These are phyloP conservation scores for Xylaria sp. DNA, from an alignment of 2,329 filamentous ascomycete genomes.

Conservation along the genomic window DNA sequence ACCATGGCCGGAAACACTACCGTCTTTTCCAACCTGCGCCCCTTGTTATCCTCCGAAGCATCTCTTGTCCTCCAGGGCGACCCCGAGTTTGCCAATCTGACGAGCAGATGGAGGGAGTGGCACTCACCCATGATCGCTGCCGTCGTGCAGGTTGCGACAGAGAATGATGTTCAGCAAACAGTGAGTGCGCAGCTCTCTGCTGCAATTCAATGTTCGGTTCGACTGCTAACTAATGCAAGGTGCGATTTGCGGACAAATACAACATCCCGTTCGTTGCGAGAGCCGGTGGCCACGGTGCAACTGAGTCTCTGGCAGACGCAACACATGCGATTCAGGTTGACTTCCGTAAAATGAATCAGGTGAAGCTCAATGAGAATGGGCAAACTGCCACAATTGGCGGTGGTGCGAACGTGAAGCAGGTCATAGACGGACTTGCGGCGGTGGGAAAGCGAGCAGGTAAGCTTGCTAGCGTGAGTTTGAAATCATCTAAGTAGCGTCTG, in stretches of 20 bases:
- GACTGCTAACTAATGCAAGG: constrained; percentile 26
- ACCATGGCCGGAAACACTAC: constrained; percentile 7
- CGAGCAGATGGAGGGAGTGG: constrained; percentile 38
- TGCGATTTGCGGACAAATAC: constrained; percentile 37
- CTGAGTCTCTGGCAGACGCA: constrained; percentile 36
- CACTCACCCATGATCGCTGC: constrained; percentile 37
- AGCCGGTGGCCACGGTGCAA: constrained; percentile 45
- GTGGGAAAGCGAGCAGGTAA: constrained; percentile 47
- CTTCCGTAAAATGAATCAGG: constrained; percentile 43
- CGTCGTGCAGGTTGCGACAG: constrained; percentile 40
- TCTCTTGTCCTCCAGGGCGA: constrained; percentile 6
- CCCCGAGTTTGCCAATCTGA: constrained; percentile 20
- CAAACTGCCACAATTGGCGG: constrained; percentile 48
- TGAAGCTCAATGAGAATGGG: constrained; percentile 47
- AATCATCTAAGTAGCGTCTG: not conserved
- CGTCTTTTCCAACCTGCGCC: constrained; percentile 9
- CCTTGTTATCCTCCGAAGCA: constrained; percentile 21
- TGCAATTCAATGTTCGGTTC: not conserved
- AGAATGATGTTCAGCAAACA: constrained; percentile 41
- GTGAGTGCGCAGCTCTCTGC: constrained; percentile 29
- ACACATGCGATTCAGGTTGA: constrained; percentile 43
- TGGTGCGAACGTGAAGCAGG: constrained; percentile 46
- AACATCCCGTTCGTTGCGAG: constrained; percentile 43
- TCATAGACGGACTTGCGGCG: constrained; percentile 45
- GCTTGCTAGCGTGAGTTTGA: not conserved